Percentiles rank a stretch among this genome's conserved stretches.
Evolutionary conservation across 208 protist genomes (phyloP).

Genomic region (Crithidia expoeki): DNA sequence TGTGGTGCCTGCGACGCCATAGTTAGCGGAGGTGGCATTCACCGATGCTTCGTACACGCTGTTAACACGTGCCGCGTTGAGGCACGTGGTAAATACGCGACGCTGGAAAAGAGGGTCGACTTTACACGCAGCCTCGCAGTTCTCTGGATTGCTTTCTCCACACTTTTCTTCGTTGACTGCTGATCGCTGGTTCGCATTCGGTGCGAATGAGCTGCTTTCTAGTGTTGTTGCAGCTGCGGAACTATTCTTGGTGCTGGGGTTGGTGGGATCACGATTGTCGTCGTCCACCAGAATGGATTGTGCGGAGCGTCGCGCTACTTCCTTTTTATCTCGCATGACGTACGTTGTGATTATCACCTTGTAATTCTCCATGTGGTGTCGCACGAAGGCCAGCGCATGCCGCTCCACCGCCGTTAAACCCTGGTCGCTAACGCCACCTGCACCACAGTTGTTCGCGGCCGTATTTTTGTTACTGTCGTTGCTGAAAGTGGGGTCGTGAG

Average conservation of each 20-base stretch:
- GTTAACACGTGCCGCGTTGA: conserved; percentile 16
- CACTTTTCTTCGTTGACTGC: background rate
- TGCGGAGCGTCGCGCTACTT: conserved; percentile 58
- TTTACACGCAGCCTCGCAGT: too few species aligned
- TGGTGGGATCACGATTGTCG: background rate
- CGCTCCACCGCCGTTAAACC: conserved; percentile 45
- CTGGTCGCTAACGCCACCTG: background rate
- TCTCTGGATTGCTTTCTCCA: background rate
- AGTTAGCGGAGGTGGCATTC: background rate
- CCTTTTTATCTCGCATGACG: conserved; percentile 64
- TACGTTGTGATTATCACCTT: conserved; percentile 47
- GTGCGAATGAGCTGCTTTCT: background rate
- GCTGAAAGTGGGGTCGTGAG: background rate
- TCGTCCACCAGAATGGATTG: conserved; percentile 45
- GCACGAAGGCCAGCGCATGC: conserved; percentile 49
- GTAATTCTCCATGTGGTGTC: conserved; percentile 39
- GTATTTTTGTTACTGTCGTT: background rate
- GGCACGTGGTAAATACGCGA: conserved; percentile 2
- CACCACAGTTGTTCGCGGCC: too few species aligned
- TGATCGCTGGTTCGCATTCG: too few species aligned
- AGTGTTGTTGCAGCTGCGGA: background rate
- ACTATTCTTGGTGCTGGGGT: background rate
- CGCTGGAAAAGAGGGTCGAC: conserved; percentile 19
- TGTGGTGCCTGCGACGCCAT: background rate
- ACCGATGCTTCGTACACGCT: conserved; percentile 22